These are phyloP conservation scores for Carex scoparia DNA, from an alignment of 176 grass and related monocot species.

Conservation along the genomic window DNA sequence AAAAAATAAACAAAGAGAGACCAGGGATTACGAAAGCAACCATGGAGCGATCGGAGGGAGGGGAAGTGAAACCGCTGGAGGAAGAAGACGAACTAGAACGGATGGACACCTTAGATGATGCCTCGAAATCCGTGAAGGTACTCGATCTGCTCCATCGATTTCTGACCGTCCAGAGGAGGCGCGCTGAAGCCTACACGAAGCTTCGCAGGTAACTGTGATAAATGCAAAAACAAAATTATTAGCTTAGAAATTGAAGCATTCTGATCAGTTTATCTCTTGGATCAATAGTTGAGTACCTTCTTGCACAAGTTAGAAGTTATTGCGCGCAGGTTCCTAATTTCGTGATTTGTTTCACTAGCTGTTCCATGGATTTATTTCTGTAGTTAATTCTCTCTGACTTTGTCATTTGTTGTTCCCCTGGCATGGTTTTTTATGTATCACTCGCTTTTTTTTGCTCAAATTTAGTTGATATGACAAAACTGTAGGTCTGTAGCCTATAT, in stretches of 20 bases:
- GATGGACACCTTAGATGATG: neutral
- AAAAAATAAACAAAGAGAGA: neutral
- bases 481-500: neutral
- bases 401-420: neutral
- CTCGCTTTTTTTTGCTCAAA: neutral
- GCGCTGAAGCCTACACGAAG: slow-evolving; percentile 77
- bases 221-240: neutral
- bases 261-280: neutral
- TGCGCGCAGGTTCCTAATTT: neutral
- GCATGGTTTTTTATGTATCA: neutral
- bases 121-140: slow-evolving; percentile 29
- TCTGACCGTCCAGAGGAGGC: slow-evolving; percentile 76
- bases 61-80: neutral
- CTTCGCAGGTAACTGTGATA: slow-evolving; percentile 55
- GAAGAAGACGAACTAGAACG: slow-evolving; percentile 8
- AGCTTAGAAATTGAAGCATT: neutral
- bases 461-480: neutral
- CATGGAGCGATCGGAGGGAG: slow-evolving; percentile 16
- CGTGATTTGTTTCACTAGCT: neutral
- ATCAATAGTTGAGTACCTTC: neutral
- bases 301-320: neutral
- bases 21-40: neutral
- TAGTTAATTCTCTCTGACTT: neutral
- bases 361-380: no score
- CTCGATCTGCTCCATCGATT: slow-evolving; percentile 61